These are phyloP conservation scores for Ogataea dorogensis DNA, from an alignment of 805 yeast genomes.

Conservation along the genomic window DNA sequence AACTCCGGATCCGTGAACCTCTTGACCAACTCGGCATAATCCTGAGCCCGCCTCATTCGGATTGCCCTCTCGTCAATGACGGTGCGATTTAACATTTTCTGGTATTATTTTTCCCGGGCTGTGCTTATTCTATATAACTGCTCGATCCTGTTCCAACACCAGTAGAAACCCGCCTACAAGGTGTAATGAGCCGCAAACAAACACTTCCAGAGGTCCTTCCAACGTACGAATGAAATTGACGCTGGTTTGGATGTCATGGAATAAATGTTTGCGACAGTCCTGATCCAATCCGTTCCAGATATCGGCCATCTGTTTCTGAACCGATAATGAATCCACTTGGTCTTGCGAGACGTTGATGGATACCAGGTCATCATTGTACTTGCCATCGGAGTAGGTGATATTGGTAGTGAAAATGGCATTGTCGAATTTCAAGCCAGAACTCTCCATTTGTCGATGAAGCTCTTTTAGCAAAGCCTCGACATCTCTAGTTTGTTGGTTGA, in stretches of 20 bases:
- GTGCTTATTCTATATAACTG: conserved; percentile 8
- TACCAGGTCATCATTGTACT: conserved; percentile 75
- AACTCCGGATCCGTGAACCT: conserved; percentile 40
- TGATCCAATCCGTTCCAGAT: conserved; percentile 62
- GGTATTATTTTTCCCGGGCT: conserved; percentile 9
- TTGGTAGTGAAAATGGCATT: conserved; percentile 86
- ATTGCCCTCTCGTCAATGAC: conserved; percentile 32
- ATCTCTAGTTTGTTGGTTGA: conserved; percentile 94
- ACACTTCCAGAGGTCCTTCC: conserved; percentile 59
- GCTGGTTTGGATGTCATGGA: conserved; percentile 75
- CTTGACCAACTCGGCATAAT: conserved; percentile 38
- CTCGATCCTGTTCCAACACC: conserved; percentile 56
- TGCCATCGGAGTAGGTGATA: conserved; percentile 84
- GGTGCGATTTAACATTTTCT: conserved; percentile 25
- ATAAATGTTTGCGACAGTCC: conserved; percentile 44
- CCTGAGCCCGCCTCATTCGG: conserved; percentile 34
- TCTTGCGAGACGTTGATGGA: conserved; percentile 82
- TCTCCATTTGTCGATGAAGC: conserved; percentile 44
- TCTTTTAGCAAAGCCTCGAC: conserved; percentile 60
- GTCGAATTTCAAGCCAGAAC: conserved; percentile 52
- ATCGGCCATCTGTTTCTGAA: conserved; percentile 72
- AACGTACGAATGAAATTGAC: conserved; percentile 51
- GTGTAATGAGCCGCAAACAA: conserved; percentile 92
- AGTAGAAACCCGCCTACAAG: conserved; percentile 91
- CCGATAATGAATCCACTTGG: conserved; percentile 72